These are phyloP conservation scores for Chloromonas sp. DNA, from an alignment of 163 green algal species.

Conservation along the genomic window DNA sequence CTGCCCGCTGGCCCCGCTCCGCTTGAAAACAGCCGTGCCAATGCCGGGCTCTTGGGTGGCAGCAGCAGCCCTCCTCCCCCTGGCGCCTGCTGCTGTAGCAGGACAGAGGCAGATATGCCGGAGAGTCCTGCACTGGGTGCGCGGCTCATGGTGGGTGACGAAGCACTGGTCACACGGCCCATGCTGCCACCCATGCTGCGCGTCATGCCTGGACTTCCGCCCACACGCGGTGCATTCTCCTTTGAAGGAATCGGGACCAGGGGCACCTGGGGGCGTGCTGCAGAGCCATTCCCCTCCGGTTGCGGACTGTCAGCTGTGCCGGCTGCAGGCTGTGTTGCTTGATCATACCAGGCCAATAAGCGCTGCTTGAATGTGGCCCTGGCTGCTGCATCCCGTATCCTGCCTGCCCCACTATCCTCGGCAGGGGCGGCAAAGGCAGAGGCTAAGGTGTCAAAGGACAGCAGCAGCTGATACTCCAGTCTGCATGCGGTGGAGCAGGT, in stretches of 20 bases:
- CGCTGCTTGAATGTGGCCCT: background rate
- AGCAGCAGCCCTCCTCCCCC: background rate
- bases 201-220: no score
- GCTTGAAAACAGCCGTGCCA: no score
- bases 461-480: slow-evolving; percentile 23
- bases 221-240: no score
- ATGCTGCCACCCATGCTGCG: no score
- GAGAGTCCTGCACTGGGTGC: no score
- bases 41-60: background rate
- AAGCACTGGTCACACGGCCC: no score
- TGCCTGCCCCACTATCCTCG: background rate
- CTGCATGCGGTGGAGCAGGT: slow-evolving; percentile 2
- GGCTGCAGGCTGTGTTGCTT: background rate
- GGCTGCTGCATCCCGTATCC: background rate
- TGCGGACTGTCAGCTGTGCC: no score
- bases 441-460: slow-evolving; percentile 13
- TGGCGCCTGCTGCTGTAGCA: background rate
- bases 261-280: no score
- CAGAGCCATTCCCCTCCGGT: no score
- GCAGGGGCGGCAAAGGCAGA: background rate
- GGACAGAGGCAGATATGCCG: background rate
- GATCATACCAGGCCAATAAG: background rate
- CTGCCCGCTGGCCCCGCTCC: no score
- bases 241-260: no score
- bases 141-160: no score